phyloP scores from a whole-genome alignment of 176 grass and related monocot species.

The Secale cereale region DNA sequence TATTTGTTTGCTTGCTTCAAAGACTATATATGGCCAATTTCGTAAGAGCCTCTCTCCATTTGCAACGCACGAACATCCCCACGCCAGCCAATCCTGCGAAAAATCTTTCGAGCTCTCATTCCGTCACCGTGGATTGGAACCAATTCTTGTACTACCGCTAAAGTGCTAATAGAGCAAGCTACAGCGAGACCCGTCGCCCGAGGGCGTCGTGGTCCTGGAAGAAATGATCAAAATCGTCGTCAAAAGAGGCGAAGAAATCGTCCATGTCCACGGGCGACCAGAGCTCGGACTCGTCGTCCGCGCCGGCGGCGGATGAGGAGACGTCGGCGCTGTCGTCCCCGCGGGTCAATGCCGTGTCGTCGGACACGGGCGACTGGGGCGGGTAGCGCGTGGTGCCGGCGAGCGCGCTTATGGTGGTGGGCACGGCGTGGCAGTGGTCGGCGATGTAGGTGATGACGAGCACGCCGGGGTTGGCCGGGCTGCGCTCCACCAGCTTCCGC shows the following conservation, averaged over 20 bases:
- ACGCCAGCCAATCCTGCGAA: no score
- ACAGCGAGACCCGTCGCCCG: slow-evolving; percentile 28
- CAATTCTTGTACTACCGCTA: no score
- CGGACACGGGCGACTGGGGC: not conserved
- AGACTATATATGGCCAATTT: no score
- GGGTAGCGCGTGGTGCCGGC: slow-evolving; percentile 55
- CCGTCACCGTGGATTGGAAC: no score
- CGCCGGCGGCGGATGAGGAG: slow-evolving; percentile 7
- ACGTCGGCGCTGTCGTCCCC: slow-evolving; percentile 32
- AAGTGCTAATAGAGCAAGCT: not conserved
- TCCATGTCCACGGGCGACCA: slow-evolving; percentile 34
- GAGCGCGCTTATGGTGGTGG: slow-evolving; percentile 53
- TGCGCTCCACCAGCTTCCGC: slow-evolving; percentile 83
- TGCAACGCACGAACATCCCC: no score
- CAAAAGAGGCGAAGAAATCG: not conserved
- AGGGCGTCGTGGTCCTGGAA: not conserved
- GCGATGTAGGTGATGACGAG: slow-evolving; percentile 81
- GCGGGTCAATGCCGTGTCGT: not conserved
- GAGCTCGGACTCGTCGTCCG: slow-evolving; percentile 26
- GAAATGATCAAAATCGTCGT: slow-evolving; percentile 13
- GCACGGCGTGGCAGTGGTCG: slow-evolving; percentile 86
- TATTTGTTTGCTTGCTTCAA: no score
- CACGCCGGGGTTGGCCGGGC: slow-evolving; percentile 61
- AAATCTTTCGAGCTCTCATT: no score
- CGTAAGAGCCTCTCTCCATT: no score